A percentile compares a stretch with the other conserved stretches of the same genome.
Evolutionary conservation across 208 protist species (phyloP).

Genomic region (Herpetomonas samuelpessoai): DNA sequence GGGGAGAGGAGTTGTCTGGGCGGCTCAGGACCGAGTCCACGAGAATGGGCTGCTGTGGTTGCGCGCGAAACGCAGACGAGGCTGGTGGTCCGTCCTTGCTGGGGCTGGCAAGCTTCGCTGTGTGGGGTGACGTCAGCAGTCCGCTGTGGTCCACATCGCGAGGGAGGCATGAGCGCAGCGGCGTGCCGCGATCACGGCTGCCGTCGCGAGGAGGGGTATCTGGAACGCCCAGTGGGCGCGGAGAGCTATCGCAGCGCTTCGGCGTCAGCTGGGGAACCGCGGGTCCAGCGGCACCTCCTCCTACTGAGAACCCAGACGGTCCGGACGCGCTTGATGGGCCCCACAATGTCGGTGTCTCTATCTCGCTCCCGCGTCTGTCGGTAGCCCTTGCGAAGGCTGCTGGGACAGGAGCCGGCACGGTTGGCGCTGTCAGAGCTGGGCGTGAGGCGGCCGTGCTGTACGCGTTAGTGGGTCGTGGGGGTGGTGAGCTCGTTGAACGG

Average conservation of each 20-base stretch:
- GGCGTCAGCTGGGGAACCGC: neutral
- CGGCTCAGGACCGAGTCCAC: neutral
- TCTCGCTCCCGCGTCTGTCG: too few species aligned
- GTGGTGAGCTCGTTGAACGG: neutral
- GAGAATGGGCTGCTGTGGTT: neutral
- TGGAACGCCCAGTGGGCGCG: neutral
- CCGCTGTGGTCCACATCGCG: neutral
- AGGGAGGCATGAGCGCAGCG: conserved; percentile 10
- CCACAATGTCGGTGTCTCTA: too few species aligned
- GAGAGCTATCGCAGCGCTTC: neutral
- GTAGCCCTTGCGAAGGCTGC: too few species aligned
- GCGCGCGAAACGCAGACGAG: neutral
- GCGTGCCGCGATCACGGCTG: conserved; percentile 6
- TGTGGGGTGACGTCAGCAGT: neutral
- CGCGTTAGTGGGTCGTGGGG: neutral
- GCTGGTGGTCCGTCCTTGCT: too few species aligned
- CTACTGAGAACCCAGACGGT: too few species aligned
- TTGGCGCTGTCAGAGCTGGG: too few species aligned
- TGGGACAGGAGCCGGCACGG: too few species aligned
- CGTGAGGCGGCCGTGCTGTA: too few species aligned
- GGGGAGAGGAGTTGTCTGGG: neutral
- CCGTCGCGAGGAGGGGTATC: neutral
- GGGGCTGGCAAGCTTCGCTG: too few species aligned
- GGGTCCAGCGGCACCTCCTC: too few species aligned
- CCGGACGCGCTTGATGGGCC: too few species aligned